Base-by-base conservation (phyloP, 441 rosid genomes). In the Omphalea diandra region DNA sequence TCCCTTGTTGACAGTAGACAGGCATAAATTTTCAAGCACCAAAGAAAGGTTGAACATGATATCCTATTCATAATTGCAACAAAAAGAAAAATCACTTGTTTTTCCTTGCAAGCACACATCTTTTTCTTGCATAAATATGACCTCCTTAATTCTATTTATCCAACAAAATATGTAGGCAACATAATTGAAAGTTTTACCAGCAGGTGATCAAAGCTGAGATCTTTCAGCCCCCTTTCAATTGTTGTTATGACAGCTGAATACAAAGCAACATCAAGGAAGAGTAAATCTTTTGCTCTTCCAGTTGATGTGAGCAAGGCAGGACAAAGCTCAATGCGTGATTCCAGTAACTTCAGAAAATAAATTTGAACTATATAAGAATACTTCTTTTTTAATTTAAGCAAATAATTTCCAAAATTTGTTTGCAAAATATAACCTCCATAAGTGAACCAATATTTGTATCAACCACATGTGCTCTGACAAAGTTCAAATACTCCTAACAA, bases 11-110 rank as follows among this genome's bases (percentile, higher is more conserved):
- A 82, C 85, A 32, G 86, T 77, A 65, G 94, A 89, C 63, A 89
- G 85, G 71, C 87, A 82, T 64, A 91, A 73, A 77, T 85, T 89
- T 80, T 92, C 94, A 69, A 89, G 90, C 79, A 83, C 81, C 75
- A 90, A 67, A 60, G 85, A 73, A 67, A 92, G 81, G 81, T 83
- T 80, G 82, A 63, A 83, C 76, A 86, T 71, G 70, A 86, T 73
- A 77, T 86, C 90, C 94, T 92, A 54, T 70, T 71, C 76, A 75
- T 7, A 72, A 70, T 40, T 24, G 58, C 44, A 59, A 68, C 31
- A 71, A 67, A 59, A 27, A n/a, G 2, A 27, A 7, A 44, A 43
- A 44, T 40, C 3, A 57, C 18, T 18, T 40, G 18, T 32, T 60
- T 24, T 17, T 61, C 29, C 22, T 36, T 44, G 32, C 38, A 57